phyloP scores from a whole-genome alignment of 2,329 filamentous ascomycete species.

The Aspergillus neotritici region DNA sequence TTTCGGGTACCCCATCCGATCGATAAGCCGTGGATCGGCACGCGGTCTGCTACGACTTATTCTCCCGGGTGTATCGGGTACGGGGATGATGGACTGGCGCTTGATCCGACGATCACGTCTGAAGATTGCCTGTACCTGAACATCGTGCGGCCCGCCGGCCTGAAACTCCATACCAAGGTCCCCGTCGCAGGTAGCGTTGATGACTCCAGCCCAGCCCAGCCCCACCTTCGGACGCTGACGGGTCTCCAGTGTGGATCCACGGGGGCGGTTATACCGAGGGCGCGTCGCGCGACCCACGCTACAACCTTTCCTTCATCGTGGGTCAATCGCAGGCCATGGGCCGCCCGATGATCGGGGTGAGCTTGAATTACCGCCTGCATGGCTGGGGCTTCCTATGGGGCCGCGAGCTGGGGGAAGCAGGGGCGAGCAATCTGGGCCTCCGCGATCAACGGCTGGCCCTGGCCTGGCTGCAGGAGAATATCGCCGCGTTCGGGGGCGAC shows the following conservation, averaged over 20 bases:
- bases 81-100: not conserved
- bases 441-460: conserved; percentile 28
- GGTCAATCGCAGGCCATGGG: conserved; percentile 45
- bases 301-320: conserved; percentile 57
- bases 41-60: conserved; percentile 3
- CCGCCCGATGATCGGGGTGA: conserved; percentile 47
- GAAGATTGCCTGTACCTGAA: conserved; percentile 22
- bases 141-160: conserved; percentile 13
- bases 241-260: conserved; percentile 15
- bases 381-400: conserved; percentile 48
- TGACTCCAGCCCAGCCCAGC: no score
- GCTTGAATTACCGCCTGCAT: conserved; percentile 47
- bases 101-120: conserved; percentile 3
- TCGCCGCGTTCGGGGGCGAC: conserved; percentile 13
- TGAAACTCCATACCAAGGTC: not conserved
- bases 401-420: conserved; percentile 18
- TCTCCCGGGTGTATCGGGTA: conserved; percentile 1
- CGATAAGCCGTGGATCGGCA: conserved; percentile 6
- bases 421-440: conserved; percentile 27
- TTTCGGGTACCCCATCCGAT: conserved; percentile 7
- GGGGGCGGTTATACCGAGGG: conserved; percentile 41
- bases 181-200: conserved; percentile 8
- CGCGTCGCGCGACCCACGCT: conserved; percentile 32
- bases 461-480: conserved; percentile 14
- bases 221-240: no score